Conservation (phyloP, 2,329 filamentous ascomycete genomes). For the Neofusicoccum ribis region DNA sequence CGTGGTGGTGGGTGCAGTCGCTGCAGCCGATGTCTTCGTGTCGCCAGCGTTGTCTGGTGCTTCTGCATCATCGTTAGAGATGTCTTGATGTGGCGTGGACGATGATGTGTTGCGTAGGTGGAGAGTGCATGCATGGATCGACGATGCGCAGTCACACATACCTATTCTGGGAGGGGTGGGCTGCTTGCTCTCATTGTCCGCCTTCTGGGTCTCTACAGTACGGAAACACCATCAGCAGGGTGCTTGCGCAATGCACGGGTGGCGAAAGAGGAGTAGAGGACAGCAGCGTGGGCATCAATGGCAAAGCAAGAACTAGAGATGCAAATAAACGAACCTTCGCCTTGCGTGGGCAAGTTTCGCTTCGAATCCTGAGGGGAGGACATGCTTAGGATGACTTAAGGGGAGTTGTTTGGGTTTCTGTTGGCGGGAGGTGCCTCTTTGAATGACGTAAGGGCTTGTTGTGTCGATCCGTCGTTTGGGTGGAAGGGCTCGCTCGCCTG, state of each 20-base stretch:
- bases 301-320: not conserved
- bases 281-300: not conserved
- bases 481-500: constrained; percentile 15
- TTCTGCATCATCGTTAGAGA: constrained; percentile 8
- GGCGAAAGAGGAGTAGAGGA: not conserved
- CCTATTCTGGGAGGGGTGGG: constrained; percentile 21
- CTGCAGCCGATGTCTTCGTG: constrained; percentile 31
- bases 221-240: not conserved
- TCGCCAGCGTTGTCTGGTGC: constrained; percentile 22
- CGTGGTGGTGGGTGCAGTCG: constrained; percentile 39
- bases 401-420: constrained; percentile 35
- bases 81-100: not conserved
- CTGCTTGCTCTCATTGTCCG: constrained; percentile 16
- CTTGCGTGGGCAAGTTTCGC: constrained; percentile 34
- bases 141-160: constrained; percentile 30
- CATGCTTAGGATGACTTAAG: constrained; percentile 37
- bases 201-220: constrained; percentile 12
- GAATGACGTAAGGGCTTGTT: constrained; percentile 35
- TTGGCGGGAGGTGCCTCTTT: constrained; percentile 36
- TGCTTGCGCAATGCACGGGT: not conserved
- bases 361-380: constrained; percentile 40
- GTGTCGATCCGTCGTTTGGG: constrained; percentile 26
- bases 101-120: not conserved
- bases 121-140: constrained; percentile 6
- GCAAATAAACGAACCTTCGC: constrained; percentile 35